Percentiles rank a stretch among this genome's conserved stretches.
Conservation (phyloP, 208 protist species). For the Naegleria lovaniensis region DNA sequence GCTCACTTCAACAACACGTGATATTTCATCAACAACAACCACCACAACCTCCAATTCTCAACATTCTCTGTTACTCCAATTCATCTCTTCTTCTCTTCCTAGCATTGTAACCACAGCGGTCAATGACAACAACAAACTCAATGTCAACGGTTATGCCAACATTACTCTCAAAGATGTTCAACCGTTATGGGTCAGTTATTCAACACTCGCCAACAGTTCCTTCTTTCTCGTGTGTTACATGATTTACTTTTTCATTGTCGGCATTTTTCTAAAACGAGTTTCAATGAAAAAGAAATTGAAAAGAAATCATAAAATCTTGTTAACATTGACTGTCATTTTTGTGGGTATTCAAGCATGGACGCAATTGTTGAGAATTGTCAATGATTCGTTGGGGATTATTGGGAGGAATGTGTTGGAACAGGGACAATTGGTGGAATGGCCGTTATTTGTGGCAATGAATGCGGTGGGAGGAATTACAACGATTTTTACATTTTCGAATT, state of each 20-base stretch:
- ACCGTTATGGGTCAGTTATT: neutral
- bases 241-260: neutral
- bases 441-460: neutral
- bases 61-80: too few relatives aligned
- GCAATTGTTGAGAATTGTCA: neutral
- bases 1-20: too few relatives aligned
- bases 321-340: neutral
- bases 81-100: too few relatives aligned
- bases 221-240: neutral
- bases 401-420: too few relatives aligned
- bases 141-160: neutral
- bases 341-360: neutral
- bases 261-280: neutral
- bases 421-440: neutral
- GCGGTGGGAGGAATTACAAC: neutral
- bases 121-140: too few relatives aligned
- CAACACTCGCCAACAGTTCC: neutral
- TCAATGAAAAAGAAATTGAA: neutral
- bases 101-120: too few relatives aligned
- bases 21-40: too few relatives aligned
- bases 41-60: too few relatives aligned
- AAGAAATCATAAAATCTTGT: neutral
- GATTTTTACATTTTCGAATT: neutral
- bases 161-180: neutral
- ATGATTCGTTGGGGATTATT: neutral